These are phyloP conservation scores for Acacia confusa DNA, from an alignment of 306 rosid species.

Conservation along the genomic window DNA sequence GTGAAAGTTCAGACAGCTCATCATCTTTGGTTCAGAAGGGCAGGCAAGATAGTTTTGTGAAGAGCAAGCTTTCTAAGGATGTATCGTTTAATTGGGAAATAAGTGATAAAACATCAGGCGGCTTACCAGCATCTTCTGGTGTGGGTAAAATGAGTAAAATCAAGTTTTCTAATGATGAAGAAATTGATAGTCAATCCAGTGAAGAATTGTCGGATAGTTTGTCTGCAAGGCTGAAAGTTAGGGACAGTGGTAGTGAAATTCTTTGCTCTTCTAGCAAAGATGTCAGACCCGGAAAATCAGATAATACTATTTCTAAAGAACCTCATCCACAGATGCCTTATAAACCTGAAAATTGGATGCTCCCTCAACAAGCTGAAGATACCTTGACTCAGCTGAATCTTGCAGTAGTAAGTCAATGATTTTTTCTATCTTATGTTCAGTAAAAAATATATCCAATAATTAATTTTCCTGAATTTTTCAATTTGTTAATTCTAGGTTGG, in stretches of 20 bases:
- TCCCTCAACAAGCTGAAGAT: slow-evolving; percentile 76
- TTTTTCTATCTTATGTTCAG: slow-evolving; percentile 22
- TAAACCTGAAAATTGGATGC: slow-evolving; percentile 92
- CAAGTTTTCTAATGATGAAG: slow-evolving; percentile 35
- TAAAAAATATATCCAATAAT: slow-evolving; percentile 14
- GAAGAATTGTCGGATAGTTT: slow-evolving; percentile 44
- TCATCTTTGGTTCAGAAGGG: slow-evolving; percentile 39
- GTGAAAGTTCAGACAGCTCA: slow-evolving; percentile 43
- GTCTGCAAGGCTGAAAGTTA: slow-evolving; percentile 47
- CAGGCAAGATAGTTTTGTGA: slow-evolving; percentile 32
- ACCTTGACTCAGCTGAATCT: slow-evolving; percentile 84
- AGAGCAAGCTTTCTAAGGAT: slow-evolving; percentile 32
- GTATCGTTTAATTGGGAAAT: slow-evolving; percentile 27
- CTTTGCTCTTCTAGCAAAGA: slow-evolving; percentile 44
- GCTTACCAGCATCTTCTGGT: slow-evolving; percentile 27
- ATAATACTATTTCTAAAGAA: slow-evolving; percentile 43
- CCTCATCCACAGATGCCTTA: slow-evolving; percentile 44
- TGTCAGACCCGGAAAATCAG: slow-evolving; percentile 48
- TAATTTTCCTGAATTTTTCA: slow-evolving; percentile 23
- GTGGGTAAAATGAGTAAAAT: slow-evolving; percentile 28
- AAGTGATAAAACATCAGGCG: slow-evolving; percentile 39
- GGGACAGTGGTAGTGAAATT: slow-evolving; percentile 40
- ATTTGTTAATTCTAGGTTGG: slow-evolving; percentile 77
- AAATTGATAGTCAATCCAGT: slow-evolving; percentile 34
- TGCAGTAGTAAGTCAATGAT: slow-evolving; percentile 66